Base-by-base conservation (phyloP, 108 stramenopile species). In the Fragilaria radians region DNA sequence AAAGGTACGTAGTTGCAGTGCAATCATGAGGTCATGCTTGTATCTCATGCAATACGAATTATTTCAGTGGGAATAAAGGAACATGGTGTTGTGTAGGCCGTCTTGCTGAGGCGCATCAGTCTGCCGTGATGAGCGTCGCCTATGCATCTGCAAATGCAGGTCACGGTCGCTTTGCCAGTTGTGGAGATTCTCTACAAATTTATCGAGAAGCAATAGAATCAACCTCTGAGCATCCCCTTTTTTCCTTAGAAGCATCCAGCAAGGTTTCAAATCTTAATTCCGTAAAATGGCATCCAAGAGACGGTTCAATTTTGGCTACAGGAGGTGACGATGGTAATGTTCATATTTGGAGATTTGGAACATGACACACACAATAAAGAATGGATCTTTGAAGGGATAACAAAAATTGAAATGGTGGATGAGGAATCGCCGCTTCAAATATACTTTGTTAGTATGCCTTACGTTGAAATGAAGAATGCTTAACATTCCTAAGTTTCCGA, bases 301-400 rank as follows among this genome's bases (percentile, higher is more conserved):
- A 86, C 61, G 82, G 89, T 5, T 86, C 61, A 11, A 32, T 86
- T 11, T 65, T 95, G 28, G 80, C 79, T 3, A 83, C 89, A 11
- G 83, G 76, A n/a, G 88, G 94, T 3, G 96, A 97, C 63, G 96
- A 97, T 64, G 90, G 93, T 5, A 57, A 76, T 11, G 87, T 97
- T 48, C 85, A 80, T 57, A 24, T 95, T 22, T 97, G 93, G 95
- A 73, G 66, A 34, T 93, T 78, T 72, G 53, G 60, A 14, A 55
- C n/a, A n/a, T n/a, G n/a, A n/a, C n/a, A n/a, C n/a, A n/a, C n/a
- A n/a, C n/a, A n/a, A n/a, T n/a, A n/a, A n/a, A n/a, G n/a, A n/a
- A n/a, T n/a, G n/a, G n/a, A n/a, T n/a, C n/a, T n/a, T n/a, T n/a
- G n/a, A n/a, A n/a, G n/a, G n/a, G n/a, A n/a, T n/a, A n/a, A n/a